phyloP scores from a whole-genome alignment of 2,329 filamentous ascomycete species.

The Fusarium abutilonis region DNA sequence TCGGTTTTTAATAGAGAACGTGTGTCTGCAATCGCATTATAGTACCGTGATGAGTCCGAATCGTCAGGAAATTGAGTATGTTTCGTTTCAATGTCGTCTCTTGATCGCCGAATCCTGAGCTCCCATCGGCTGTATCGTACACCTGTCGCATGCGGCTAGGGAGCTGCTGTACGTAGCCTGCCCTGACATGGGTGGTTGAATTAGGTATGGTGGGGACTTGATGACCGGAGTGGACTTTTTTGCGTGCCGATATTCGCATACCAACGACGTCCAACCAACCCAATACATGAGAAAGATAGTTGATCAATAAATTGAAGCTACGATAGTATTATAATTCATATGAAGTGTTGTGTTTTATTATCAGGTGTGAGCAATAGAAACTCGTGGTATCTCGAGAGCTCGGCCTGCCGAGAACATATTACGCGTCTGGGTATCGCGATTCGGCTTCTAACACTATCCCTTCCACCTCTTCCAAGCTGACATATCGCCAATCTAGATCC shows the following conservation, averaged over 20 bases:
- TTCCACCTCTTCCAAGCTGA: background rate
- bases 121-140: conserved; percentile 34
- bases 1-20: conserved; percentile 5
- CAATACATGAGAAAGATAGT: conserved; percentile 3
- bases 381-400: conserved; percentile 14
- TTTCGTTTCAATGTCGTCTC: conserved; percentile 4
- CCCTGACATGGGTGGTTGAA: conserved; percentile 33
- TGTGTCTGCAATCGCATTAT: conserved; percentile 33
- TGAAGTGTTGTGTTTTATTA: conserved; percentile 3
- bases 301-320: background rate
- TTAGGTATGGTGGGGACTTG: conserved; percentile 35
- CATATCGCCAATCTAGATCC: background rate
- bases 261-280: conserved; percentile 13
- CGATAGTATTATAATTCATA: background rate
- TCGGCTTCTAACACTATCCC: conserved; percentile 2
- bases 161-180: conserved; percentile 38
- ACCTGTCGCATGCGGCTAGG: conserved; percentile 45
- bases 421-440: conserved; percentile 19
- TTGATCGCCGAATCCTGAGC: conserved; percentile 30
- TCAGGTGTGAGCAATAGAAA: conserved; percentile 1
- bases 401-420: conserved; percentile 7
- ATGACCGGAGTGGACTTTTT: conserved; percentile 45
- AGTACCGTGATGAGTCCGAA: background rate
- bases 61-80: conserved; percentile 5
- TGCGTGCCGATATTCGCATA: conserved; percentile 40